Conservation (phyloP, 331 rosid species). For the Quercus tomentella region DNA sequence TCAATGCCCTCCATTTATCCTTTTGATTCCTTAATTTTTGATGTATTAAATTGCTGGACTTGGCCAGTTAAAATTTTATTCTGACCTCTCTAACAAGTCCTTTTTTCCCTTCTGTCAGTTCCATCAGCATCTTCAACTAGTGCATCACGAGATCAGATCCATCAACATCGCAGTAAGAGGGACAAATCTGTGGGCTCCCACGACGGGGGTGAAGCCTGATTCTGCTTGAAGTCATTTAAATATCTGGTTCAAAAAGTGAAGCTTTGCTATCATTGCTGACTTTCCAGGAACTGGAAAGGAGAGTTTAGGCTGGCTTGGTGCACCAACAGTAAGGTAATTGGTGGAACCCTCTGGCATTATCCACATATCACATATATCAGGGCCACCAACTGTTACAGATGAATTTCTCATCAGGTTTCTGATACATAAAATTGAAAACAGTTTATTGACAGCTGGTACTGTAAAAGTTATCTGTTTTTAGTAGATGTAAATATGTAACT, state of each 20-base stretch:
- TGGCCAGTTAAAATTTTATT: not conserved
- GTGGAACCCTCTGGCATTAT: not conserved
- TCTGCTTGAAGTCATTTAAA: conserved; percentile 3
- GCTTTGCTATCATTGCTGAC: conserved; percentile 2
- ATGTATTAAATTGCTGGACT: not conserved
- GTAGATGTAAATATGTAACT: not conserved
- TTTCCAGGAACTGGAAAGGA: not conserved
- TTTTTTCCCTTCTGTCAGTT: not conserved
- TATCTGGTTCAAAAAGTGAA: not conserved
- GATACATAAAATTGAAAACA: not conserved
- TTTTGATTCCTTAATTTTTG: not conserved
- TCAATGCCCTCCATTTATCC: not conserved
- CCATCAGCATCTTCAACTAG: not conserved
- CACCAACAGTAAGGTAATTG: not conserved
- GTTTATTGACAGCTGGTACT: not conserved
- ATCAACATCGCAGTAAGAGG: conserved; percentile 24
- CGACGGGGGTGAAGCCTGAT: conserved; percentile 1
- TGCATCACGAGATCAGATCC: conserved; percentile 29
- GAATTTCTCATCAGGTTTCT: not conserved
- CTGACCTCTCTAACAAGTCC: not conserved
- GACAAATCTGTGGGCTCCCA: not conserved
- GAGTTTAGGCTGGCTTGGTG: conserved; percentile 7
- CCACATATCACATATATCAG: not conserved
- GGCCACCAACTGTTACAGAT: not conserved
- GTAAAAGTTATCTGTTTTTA: not conserved